phyloP scores from a whole-genome alignment of 345 rosid genomes.

The Brassica rapa region DNA sequence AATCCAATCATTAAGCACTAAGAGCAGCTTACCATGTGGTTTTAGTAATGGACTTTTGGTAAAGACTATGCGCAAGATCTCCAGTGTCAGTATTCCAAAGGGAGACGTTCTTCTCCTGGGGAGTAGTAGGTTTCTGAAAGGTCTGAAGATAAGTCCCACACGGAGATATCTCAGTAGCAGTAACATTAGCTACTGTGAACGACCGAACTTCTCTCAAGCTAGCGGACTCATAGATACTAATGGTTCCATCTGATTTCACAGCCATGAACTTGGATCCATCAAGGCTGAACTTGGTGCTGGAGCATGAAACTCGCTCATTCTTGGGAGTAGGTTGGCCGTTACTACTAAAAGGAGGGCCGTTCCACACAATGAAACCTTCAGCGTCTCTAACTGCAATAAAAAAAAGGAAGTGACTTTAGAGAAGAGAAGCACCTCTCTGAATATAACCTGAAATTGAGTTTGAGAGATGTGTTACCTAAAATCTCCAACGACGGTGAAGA shows the following conservation, averaged over 20 bases:
- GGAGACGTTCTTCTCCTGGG: conserved; percentile 79
- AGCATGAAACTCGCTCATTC: conserved; percentile 66
- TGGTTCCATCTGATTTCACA: conserved; percentile 53
- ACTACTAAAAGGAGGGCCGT: conserved; percentile 75
- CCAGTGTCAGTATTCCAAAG: conserved; percentile 70
- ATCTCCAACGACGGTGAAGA: conserved; percentile 65
- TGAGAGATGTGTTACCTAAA: conserved; percentile 52
- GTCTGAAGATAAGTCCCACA: conserved; percentile 82
- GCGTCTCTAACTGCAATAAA: conserved; percentile 65
- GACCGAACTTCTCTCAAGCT: conserved; percentile 60
- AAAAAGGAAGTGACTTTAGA: background rate
- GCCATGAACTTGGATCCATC: conserved; percentile 81
- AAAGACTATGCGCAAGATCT: conserved; percentile 62
- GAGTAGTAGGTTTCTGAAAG: conserved; percentile 74
- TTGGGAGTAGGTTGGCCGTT: conserved; percentile 60
- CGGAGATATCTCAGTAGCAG: conserved; percentile 68
- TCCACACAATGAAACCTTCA: conserved; percentile 74
- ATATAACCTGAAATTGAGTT: conserved; percentile 5
- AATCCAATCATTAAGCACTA: background rate
- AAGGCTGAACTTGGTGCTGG: conserved; percentile 58
- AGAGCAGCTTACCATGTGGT: conserved; percentile 57
- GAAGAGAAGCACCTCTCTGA: background rate
- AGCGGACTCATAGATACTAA: conserved; percentile 63
- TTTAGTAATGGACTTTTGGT: conserved; percentile 83
- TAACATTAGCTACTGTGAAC: conserved; percentile 59